Evolutionary conservation across 2,329 filamentous ascomycete species (phyloP).

Genomic region (Claviceps capensis): DNA sequence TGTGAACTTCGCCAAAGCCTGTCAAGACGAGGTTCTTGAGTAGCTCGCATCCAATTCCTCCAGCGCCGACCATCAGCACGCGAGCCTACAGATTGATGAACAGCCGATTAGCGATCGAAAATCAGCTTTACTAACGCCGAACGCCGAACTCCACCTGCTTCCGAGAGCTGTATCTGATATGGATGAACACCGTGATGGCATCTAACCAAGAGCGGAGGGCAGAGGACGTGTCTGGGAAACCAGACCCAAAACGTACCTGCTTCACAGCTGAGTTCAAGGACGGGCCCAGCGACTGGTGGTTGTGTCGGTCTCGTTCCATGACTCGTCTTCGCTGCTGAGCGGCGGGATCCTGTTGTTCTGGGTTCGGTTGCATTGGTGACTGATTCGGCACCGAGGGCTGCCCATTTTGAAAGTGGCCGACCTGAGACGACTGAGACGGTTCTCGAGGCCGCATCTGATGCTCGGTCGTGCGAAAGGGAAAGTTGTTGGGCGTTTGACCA

Average conservation of each 20-base stretch:
- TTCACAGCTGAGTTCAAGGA: slow-evolving; percentile 53
- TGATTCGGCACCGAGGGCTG: slow-evolving; percentile 7
- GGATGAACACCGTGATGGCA: neutral
- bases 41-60: slow-evolving; percentile 93
- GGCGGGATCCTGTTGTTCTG: slow-evolving; percentile 9
- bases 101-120: neutral
- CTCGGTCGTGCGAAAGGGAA: neutral
- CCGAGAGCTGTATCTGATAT: neutral
- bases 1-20: slow-evolving; percentile 84
- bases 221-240: slow-evolving; percentile 2
- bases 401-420: slow-evolving; percentile 4
- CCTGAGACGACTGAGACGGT: slow-evolving; percentile 5
- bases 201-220: neutral
- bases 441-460: slow-evolving; percentile 6
- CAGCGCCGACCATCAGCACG: slow-evolving; percentile 88
- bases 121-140: neutral
- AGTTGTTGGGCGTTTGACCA: neutral
- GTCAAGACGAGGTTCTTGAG: slow-evolving; percentile 90
- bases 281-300: slow-evolving; percentile 52
- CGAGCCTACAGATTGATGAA: slow-evolving; percentile 43
- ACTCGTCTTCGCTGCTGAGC: slow-evolving; percentile 14
- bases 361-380: slow-evolving; percentile 2
- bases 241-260: slow-evolving; percentile 38
- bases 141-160: neutral
- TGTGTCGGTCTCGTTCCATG: slow-evolving; percentile 37